Percentiles rank a stretch among this genome's conserved stretches.
Conservation (phyloP, 2,329 filamentous ascomycete genomes). For the Arthrobotrys pseudoclavata region DNA sequence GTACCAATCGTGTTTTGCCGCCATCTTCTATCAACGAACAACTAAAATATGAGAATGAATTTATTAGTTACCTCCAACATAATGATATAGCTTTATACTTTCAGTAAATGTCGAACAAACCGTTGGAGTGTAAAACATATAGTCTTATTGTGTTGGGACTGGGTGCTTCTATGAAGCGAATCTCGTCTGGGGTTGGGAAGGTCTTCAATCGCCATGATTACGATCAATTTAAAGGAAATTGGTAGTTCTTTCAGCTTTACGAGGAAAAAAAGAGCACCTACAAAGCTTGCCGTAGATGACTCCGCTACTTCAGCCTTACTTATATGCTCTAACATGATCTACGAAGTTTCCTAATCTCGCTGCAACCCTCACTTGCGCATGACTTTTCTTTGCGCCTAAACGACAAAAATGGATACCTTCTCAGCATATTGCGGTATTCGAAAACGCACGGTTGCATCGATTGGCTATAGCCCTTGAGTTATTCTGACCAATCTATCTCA, state of each 20-base stretch:
- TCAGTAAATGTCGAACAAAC: constrained; percentile 16
- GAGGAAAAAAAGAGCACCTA: constrained; percentile 32
- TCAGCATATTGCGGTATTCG: constrained; percentile 11
- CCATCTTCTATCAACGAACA: constrained; percentile 34
- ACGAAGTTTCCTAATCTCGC: constrained; percentile 12
- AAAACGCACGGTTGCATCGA: constrained; percentile 7
- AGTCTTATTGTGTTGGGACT: not conserved
- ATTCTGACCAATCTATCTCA: constrained; percentile 57
- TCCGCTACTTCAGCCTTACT: constrained; percentile 32
- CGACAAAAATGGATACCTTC: constrained; percentile 23
- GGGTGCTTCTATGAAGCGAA: constrained; percentile 12
- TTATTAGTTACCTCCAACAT: not conserved
- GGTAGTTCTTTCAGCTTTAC: constrained; percentile 24
- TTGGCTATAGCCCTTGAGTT: constrained; percentile 15
- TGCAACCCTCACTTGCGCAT: constrained; percentile 7
- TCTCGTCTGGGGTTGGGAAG: not conserved
- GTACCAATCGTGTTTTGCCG: constrained; percentile 17
- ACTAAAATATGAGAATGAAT: constrained; percentile 11
- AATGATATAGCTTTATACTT: not conserved
- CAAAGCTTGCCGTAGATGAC: constrained; percentile 36
- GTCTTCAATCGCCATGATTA: constrained; percentile 18
- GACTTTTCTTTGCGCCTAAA: constrained; percentile 15
- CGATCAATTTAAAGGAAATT: not conserved
- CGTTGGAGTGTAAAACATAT: constrained; percentile 32
- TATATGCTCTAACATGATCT: constrained; percentile 50